phyloP scores from a whole-genome alignment of 139 green algal genomes.

The Chlorella sp. region DNA sequence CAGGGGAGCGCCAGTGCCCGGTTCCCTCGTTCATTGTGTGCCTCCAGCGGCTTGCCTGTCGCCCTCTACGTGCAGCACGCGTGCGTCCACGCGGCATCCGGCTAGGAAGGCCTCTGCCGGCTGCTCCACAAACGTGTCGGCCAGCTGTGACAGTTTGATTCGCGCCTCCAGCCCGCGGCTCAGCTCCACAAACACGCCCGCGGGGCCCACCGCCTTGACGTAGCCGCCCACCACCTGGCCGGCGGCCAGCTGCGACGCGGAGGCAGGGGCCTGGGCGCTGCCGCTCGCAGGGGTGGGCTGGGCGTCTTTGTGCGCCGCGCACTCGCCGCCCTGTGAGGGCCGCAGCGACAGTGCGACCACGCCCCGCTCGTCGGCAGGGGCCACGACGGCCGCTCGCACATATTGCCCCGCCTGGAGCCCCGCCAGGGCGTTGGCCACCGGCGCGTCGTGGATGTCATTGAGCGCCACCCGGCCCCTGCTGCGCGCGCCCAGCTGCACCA shows the following conservation, averaged over 20 bases:
- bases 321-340: slow-evolving; percentile 50
- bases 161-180: slow-evolving; percentile 56
- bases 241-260: not conserved
- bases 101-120: slow-evolving; percentile 74
- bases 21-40: too few species aligned
- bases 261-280: not conserved
- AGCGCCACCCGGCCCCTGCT: slow-evolving; percentile 62
- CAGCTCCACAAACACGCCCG: slow-evolving; percentile 72
- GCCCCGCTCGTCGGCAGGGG: not conserved
- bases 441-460: slow-evolving; percentile 81
- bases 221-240: slow-evolving; percentile 62
- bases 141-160: slow-evolving; percentile 81
- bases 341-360: slow-evolving; percentile 57
- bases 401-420: slow-evolving; percentile 56
- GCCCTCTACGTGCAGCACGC: slow-evolving; percentile 38
- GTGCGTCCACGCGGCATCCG: slow-evolving; percentile 67
- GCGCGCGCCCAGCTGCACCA: slow-evolving; percentile 57
- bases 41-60: too few species aligned
- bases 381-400: slow-evolving; percentile 54
- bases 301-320: slow-evolving; percentile 26
- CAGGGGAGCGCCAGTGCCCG: not conserved
- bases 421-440: slow-evolving; percentile 61
- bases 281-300: not conserved
- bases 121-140: slow-evolving; percentile 80
- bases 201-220: slow-evolving; percentile 60